Percentiles rank a stretch among this genome's conserved stretches.
These are phyloP conservation scores for Mucuna pruriens DNA, from an alignment of 306 rosid species.

Conservation along the genomic window DNA sequence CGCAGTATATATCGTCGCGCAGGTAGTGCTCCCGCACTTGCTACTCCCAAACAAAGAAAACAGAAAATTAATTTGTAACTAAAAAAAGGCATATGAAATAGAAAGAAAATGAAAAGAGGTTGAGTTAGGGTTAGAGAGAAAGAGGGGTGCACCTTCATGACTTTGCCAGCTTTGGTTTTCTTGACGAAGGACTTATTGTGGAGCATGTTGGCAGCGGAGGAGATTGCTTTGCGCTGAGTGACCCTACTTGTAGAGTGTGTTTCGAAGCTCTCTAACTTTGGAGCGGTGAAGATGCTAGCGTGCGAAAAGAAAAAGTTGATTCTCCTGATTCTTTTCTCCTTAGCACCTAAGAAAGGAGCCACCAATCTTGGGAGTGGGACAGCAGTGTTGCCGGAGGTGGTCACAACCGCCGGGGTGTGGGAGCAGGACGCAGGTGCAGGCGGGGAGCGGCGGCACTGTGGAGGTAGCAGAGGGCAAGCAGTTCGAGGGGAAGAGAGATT, in stretches of 20 bases:
- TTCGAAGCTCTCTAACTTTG: neutral
- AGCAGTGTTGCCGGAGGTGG: neutral
- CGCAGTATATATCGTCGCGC: slow-evolving; percentile 87
- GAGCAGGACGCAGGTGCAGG: neutral
- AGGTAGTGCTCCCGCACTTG: slow-evolving; percentile 93
- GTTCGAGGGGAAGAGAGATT: neutral
- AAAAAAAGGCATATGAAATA: neutral
- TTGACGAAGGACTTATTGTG: slow-evolving; percentile 84
- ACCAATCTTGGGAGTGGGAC: neutral
- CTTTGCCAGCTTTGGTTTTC: slow-evolving; percentile 81
- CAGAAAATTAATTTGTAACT: neutral
- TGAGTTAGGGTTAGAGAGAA: slow-evolving; percentile 23
- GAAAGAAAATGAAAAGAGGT: neutral
- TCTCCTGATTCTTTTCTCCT: neutral
- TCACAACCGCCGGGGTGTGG: neutral
- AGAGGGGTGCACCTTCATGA: slow-evolving; percentile 61
- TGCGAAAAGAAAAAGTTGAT: neutral
- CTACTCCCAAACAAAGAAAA: slow-evolving; percentile 44
- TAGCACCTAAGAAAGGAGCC: neutral
- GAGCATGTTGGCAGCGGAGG: slow-evolving; percentile 53
- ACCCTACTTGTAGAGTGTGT: neutral
- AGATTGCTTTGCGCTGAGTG: neutral
- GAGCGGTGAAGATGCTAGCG: neutral
- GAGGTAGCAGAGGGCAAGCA: neutral
- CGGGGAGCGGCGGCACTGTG: neutral